Percentiles rank a stretch among this genome's conserved stretches.
phyloP scores from a whole-genome alignment of 2,329 filamentous ascomycete genomes.

The Metarhizium rileyi region DNA sequence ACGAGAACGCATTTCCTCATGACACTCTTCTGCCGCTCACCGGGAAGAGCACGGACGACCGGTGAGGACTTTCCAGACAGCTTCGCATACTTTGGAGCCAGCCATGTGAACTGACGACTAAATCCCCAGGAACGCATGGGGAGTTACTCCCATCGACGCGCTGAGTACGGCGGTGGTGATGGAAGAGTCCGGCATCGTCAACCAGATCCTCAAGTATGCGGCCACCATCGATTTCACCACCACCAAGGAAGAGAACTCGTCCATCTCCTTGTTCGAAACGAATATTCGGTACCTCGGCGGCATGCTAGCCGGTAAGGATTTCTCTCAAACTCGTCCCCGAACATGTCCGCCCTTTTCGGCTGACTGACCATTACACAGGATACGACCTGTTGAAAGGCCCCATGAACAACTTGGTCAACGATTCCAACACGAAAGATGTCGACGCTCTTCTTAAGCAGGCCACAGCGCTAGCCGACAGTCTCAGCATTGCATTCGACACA shows the following conservation, averaged over 20 bases:
- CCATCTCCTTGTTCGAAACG: slow-evolving; percentile 77
- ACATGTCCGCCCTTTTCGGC: neutral
- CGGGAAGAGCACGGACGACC: slow-evolving; percentile 56
- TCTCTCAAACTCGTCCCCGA: neutral
- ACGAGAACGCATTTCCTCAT: slow-evolving; percentile 63
- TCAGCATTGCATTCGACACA: slow-evolving; percentile 72
- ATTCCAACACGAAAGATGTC: slow-evolving; percentile 31
- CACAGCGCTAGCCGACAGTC: slow-evolving; percentile 55
- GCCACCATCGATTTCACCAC: slow-evolving; percentile 59
- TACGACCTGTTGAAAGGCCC: slow-evolving; percentile 67
- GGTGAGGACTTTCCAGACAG: slow-evolving; percentile 36
- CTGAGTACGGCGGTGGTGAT: slow-evolving; percentile 73
- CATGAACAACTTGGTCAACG: slow-evolving; percentile 36
- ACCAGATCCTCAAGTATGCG: slow-evolving; percentile 62
- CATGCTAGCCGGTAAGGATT: slow-evolving; percentile 53
- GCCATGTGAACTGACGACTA: too few relatives aligned
- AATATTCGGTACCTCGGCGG: slow-evolving; percentile 84
- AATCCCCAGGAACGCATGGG: slow-evolving; percentile 66
- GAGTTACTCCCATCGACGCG: slow-evolving; percentile 71
- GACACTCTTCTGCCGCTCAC: slow-evolving; percentile 64
- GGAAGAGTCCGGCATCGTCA: slow-evolving; percentile 57
- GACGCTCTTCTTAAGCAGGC: slow-evolving; percentile 57
- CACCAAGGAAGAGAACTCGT: slow-evolving; percentile 32
- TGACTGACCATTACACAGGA: slow-evolving; percentile 23
- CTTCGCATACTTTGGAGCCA: too few relatives aligned